A percentile compares a stretch with the other conserved stretches of the same genome.
Conservation (phyloP, 2,329 filamentous ascomycete species). For the Colletotrichum lindemuthianum region DNA sequence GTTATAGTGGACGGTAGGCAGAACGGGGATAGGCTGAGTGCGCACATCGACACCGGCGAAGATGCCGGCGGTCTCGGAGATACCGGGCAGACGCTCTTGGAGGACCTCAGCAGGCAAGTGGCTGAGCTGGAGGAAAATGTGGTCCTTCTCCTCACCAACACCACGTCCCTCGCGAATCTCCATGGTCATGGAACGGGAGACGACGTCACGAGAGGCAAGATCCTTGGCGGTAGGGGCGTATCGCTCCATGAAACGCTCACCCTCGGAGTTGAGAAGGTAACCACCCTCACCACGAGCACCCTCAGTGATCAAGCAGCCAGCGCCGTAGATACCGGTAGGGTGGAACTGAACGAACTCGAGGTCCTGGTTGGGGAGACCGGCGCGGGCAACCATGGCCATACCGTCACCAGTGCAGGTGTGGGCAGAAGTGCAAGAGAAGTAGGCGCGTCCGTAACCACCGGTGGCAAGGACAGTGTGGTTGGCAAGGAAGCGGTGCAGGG, state of each 20-base stretch:
- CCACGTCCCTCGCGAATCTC: conserved; percentile 98
- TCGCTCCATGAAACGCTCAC: conserved; percentile 99
- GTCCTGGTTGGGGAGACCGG: conserved; percentile 98
- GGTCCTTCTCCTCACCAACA: conserved; percentile 96
- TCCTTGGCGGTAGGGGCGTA: conserved; percentile 98
- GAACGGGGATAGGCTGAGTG: conserved; percentile 95
- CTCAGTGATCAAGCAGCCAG: conserved; percentile 97
- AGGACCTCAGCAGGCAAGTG: conserved; percentile 93
- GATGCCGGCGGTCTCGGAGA: conserved; percentile 97
- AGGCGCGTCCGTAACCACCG: conserved; percentile 96
- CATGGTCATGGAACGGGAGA: conserved; percentile 97
- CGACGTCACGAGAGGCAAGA: conserved; percentile 94
- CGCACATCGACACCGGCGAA: conserved; percentile 97
- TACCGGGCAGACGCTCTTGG: conserved; percentile 95
- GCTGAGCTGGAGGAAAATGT: conserved; percentile 98
- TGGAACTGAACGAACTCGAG: conserved; percentile 99
- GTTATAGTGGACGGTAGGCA: conserved; percentile 99
- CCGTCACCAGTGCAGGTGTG: conserved; percentile 99
- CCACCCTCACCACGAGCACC: conserved; percentile 98
- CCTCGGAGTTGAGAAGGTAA: conserved; percentile 96
- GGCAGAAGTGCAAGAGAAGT: conserved; percentile 97
- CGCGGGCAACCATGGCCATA: conserved; percentile 99
- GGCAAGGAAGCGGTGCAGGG: conserved; percentile 94
- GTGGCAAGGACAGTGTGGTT: conserved; percentile 98
- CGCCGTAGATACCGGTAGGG: conserved; percentile 98